phyloP scores from a whole-genome alignment of 1,284 basidiomycete species.

The Pisolithus thermaeus region DNA sequence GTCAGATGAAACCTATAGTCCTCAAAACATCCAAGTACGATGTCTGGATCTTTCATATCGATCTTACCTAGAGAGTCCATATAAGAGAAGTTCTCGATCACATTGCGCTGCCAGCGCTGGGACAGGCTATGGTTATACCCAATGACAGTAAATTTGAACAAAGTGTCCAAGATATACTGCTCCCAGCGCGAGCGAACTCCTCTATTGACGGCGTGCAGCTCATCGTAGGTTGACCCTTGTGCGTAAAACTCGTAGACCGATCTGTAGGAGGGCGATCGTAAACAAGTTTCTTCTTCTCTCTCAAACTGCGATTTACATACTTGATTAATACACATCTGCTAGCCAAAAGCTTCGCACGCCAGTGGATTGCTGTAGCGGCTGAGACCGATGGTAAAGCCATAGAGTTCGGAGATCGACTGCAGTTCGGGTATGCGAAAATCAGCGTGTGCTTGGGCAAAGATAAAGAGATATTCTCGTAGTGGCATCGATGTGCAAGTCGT shows the following conservation, averaged over 20 bases:
- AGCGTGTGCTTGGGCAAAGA: constrained; percentile 75
- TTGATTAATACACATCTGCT: constrained; percentile 80
- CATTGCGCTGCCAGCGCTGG: constrained; percentile 54
- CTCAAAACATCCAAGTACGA: constrained; percentile 80
- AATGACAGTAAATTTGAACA: constrained; percentile 77
- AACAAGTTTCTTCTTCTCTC: constrained; percentile 4
- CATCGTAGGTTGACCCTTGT: constrained; percentile 59
- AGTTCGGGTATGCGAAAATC: constrained; percentile 83
- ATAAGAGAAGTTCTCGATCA: constrained; percentile 81
- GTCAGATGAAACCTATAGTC: constrained; percentile 61
- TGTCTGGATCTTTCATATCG: constrained; percentile 77
- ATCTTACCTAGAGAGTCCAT: constrained; percentile 83
- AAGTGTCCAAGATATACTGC: constrained; percentile 55
- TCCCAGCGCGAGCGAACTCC: constrained; percentile 49
- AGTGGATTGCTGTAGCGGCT: constrained; percentile 26
- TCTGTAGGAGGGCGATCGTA: constrained; percentile 35
- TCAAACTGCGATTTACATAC: constrained; percentile 34
- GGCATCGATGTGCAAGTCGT: constrained; percentile 10
- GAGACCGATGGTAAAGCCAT: constrained; percentile 51
- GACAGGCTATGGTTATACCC: constrained; percentile 75
- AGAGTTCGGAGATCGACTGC: constrained; percentile 60
- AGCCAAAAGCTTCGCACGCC: constrained; percentile 49
- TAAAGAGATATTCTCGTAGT: constrained; percentile 54
- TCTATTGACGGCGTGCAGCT: constrained; percentile 60
- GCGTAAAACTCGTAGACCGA: constrained; percentile 75